Percentiles rank a stretch among this genome's conserved stretches.
These are phyloP conservation scores for Hymenoscyphus scutula DNA, from an alignment of 2,329 filamentous ascomycete species.

Conservation along the genomic window DNA sequence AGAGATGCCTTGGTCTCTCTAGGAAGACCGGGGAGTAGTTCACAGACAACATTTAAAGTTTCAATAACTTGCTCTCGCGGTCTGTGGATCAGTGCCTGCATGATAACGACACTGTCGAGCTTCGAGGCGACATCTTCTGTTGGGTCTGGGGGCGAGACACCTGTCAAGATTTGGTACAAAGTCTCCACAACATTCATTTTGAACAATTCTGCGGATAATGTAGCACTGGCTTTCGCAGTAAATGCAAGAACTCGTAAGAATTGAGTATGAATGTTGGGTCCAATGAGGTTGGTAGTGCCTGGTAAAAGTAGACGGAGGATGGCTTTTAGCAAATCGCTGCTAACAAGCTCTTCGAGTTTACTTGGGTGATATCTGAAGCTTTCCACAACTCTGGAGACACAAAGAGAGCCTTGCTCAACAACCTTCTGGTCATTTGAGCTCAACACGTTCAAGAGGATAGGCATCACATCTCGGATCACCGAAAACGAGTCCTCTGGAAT, in stretches of 20 bases:
- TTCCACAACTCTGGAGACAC: constrained; percentile 92
- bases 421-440: constrained; percentile 93
- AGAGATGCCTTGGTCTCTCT: constrained; percentile 47
- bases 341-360: constrained; percentile 90
- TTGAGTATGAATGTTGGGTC: constrained; percentile 91
- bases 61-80: constrained; percentile 96
- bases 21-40: constrained; percentile 77
- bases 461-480: constrained; percentile 94
- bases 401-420: constrained; percentile 93
- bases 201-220: constrained; percentile 82
- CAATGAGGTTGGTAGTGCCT: constrained; percentile 92
- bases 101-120: constrained; percentile 94
- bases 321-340: constrained; percentile 78
- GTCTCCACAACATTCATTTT: constrained; percentile 98
- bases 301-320: constrained; percentile 85
- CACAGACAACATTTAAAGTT: constrained; percentile 95
- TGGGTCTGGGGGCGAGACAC: constrained; percentile 83
- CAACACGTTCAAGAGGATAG: constrained; percentile 85
- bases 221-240: constrained; percentile 83
- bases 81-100: constrained; percentile 96
- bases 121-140: constrained; percentile 77
- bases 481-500: constrained; percentile 91
- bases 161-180: constrained; percentile 93
- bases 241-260: constrained; percentile 91
- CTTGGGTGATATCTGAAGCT: constrained; percentile 88